Evolutionary conservation across 1,284 basidiomycete species (phyloP).

Genomic region (Moniliella sp.): DNA sequence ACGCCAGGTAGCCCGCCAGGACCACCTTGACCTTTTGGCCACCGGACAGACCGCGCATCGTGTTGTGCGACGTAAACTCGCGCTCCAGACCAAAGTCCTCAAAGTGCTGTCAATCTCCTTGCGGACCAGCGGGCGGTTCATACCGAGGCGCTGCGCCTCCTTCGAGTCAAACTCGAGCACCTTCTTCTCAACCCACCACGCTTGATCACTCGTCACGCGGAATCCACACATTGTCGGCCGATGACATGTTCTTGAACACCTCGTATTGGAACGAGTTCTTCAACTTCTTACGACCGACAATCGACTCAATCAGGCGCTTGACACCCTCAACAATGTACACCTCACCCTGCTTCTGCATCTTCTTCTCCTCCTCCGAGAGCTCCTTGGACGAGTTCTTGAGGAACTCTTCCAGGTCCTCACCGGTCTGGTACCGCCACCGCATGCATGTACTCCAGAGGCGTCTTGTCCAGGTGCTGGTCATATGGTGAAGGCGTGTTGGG

Average conservation of each 20-base stretch:
- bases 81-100: conserved; percentile 33
- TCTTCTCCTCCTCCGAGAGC: conserved; percentile 22
- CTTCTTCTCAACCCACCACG: conserved; percentile 30
- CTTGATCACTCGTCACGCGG: conserved; percentile 26
- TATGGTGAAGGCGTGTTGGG: conserved; percentile 35
- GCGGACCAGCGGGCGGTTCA: conserved; percentile 30
- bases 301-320: conserved; percentile 32
- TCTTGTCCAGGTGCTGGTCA: conserved; percentile 35
- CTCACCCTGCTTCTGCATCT: conserved; percentile 30
- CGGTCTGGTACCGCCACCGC: conserved; percentile 35
- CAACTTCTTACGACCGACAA: conserved; percentile 31
- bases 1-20: conserved; percentile 31
- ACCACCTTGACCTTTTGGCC: conserved; percentile 35
- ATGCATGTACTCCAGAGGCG: conserved; percentile 33
- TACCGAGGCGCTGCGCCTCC: conserved; percentile 29
- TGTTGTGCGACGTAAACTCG: conserved; percentile 34
- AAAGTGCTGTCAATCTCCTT: conserved; percentile 34
- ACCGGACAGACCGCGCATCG: conserved; percentile 34
- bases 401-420: conserved; percentile 34
- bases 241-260: conserved; percentile 33
- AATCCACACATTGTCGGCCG: conserved; percentile 31
- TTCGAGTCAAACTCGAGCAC: conserved; percentile 25
- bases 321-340: conserved; percentile 29
- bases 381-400: conserved; percentile 20
- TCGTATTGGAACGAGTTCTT: conserved; percentile 35